Evolutionary conservation across 176 grass and related monocot genomes (phyloP).

Genomic region (Typha latifolia): DNA sequence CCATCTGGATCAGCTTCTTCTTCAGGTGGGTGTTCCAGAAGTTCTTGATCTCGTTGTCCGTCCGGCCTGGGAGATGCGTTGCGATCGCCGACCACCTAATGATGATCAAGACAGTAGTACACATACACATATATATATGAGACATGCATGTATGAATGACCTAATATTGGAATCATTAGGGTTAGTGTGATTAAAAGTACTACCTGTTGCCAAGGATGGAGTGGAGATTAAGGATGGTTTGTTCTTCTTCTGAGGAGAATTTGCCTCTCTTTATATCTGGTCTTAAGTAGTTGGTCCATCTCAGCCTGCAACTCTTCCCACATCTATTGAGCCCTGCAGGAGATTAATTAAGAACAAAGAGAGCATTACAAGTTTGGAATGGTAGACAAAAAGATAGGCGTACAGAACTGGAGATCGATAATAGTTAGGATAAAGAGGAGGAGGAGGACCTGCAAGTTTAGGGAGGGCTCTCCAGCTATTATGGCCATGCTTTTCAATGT

Average conservation of each 20-base stretch:
- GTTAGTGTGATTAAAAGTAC: background rate
- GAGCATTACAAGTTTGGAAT: background rate
- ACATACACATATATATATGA: too few relatives aligned
- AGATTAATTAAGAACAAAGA: too few relatives aligned
- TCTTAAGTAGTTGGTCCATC: conserved; percentile 86
- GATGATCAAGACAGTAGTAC: conserved; percentile 1
- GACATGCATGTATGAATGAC: background rate
- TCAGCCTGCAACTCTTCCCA: conserved; percentile 79
- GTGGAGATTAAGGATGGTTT: conserved; percentile 70
- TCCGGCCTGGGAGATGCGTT: conserved; percentile 55
- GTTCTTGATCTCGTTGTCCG: conserved; percentile 92
- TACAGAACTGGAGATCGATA: background rate
- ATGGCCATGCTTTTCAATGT: conserved; percentile 66
- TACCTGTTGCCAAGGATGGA: conserved; percentile 73
- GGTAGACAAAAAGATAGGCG: background rate
- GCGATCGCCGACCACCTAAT: conserved; percentile 77
- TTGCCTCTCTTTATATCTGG: conserved; percentile 82
- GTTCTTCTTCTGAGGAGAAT: conserved; percentile 67
- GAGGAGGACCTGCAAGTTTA: conserved; percentile 45
- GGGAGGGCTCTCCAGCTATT: conserved; percentile 78
- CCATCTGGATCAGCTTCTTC: conserved; percentile 87
- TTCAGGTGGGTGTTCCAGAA: conserved; percentile 97
- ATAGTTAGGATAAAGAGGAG: too few relatives aligned
- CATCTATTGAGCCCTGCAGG: conserved; percentile 62
- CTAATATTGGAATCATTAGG: background rate